Evolutionary conservation across 2,329 filamentous ascomycete genomes (phyloP).

Genomic region (Gnomoniopsis smithogilvyi): DNA sequence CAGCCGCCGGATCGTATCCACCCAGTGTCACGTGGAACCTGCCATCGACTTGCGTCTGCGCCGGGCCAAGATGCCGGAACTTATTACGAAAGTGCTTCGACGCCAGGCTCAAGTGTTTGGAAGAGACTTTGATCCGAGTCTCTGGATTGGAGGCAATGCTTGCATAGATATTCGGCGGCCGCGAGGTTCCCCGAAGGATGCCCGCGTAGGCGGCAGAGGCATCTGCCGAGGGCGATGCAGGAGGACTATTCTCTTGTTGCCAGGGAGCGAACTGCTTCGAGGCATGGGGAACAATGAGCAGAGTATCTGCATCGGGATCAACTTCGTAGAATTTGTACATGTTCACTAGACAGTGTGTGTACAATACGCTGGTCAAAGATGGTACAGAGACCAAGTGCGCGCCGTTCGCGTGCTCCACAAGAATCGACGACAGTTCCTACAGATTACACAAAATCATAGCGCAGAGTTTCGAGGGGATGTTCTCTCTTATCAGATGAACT

Average conservation of each 20-base stretch:
- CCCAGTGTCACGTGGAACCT: constrained; percentile 28
- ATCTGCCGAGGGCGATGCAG: not conserved
- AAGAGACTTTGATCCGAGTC: constrained; percentile 33
- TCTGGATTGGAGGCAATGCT: constrained; percentile 18
- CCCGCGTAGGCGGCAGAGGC: constrained; percentile 6
- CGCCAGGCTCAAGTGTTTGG: constrained; percentile 33
- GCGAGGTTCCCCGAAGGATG: constrained; percentile 13
- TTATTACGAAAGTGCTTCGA: constrained; percentile 24
- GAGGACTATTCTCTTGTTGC: constrained; percentile 9
- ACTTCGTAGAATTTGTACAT: constrained; percentile 33
- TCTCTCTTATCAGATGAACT: not conserved
- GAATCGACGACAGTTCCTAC: too few species aligned
- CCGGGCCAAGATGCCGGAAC: constrained; percentile 17
- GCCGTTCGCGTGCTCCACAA: too few species aligned
- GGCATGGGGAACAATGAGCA: constrained; percentile 27
- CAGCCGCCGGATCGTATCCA: constrained; percentile 34
- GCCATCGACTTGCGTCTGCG: constrained; percentile 25
- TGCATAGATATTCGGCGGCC: constrained; percentile 12
- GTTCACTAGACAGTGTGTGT: not conserved
- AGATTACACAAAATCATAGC: not conserved
- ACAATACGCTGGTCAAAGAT: not conserved
- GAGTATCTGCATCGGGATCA: constrained; percentile 31
- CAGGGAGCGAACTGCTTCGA: constrained; percentile 23
- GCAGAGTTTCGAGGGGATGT: not conserved
- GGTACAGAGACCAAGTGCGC: too few species aligned